Percentiles rank a stretch among this genome's conserved stretches.
Evolutionary conservation across 331 rosid genomes (phyloP).

Genomic region (Rhamnella rubrinervis): DNA sequence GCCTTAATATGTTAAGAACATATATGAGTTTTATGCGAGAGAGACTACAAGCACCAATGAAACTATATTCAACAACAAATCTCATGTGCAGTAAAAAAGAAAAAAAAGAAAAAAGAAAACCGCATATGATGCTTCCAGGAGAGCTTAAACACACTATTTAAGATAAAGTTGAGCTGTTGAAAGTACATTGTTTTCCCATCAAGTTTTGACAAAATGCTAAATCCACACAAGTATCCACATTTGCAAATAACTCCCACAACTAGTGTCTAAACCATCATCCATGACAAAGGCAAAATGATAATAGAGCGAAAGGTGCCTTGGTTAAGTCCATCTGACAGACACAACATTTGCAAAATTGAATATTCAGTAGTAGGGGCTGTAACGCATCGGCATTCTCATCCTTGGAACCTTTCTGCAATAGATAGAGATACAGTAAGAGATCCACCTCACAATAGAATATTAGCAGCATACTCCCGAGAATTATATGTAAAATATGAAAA

Average conservation of each 20-base stretch:
- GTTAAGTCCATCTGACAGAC: constrained; percentile 6
- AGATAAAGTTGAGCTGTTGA: constrained; percentile 17
- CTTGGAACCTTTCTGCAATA: constrained; percentile 77
- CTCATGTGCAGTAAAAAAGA: too few relatives aligned
- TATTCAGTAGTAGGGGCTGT: constrained; percentile 70
- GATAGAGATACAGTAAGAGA: background rate
- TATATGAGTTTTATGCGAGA: too few relatives aligned
- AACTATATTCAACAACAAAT: too few relatives aligned
- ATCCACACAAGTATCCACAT: constrained; percentile 37
- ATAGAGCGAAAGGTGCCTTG: constrained; percentile 18
- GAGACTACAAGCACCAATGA: too few relatives aligned
- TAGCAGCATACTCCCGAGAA: too few relatives aligned
- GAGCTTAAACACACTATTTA: constrained; percentile 22
- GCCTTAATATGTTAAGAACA: too few relatives aligned
- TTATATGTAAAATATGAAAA: background rate
- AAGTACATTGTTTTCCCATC: constrained; percentile 29
- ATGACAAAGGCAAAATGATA: constrained; percentile 8
- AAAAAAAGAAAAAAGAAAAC: background rate
- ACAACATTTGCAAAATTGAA: constrained; percentile 24
- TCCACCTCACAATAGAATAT: too few relatives aligned
- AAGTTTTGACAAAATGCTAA: constrained; percentile 20
- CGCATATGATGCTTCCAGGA: background rate
- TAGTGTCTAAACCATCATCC: constrained; percentile 23
- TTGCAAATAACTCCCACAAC: constrained; percentile 15
- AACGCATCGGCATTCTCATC: constrained; percentile 77